Evolutionary conservation across 306 rosid species (phyloP).

Genomic region (Medicago lupulina): DNA sequence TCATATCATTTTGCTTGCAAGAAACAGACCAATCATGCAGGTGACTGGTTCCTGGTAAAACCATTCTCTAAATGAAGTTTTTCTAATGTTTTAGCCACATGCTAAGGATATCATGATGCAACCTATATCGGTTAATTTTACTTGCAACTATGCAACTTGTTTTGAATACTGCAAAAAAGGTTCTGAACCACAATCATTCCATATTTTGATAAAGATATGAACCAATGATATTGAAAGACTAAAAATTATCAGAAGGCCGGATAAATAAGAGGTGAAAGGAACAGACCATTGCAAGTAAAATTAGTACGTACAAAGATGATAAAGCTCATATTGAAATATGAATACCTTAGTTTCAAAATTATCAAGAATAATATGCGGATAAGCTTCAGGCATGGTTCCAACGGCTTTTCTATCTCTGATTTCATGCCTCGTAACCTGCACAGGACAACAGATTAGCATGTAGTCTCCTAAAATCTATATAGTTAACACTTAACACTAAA

Average conservation of each 20-base stretch:
- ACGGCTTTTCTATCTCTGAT: conserved; percentile 78
- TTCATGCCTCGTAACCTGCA: conserved; percentile 92
- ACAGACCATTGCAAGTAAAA: conserved; percentile 36
- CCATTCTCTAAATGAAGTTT: too few species aligned
- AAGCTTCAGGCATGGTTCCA: conserved; percentile 96
- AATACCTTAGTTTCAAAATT: conserved; percentile 89
- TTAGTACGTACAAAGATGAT: neutral
- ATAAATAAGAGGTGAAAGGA: conserved; percentile 9
- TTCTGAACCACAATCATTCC: neutral
- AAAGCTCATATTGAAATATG: conserved; percentile 26
- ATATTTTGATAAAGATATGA: conserved; percentile 2
- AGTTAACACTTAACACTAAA: conserved; percentile 11
- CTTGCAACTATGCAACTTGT: neutral
- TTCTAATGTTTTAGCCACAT: neutral
- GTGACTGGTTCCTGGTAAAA: too few species aligned
- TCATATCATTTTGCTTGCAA: too few species aligned
- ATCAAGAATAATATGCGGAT: conserved; percentile 80
- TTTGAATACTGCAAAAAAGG: neutral
- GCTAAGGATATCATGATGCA: neutral
- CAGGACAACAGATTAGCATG: conserved; percentile 41
- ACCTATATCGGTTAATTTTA: neutral
- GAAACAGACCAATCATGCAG: too few species aligned
- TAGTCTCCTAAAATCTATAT: conserved; percentile 9
- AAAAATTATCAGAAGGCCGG: neutral
- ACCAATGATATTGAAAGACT: neutral